A percentile compares a stretch with the other conserved stretches of the same genome.
phyloP scores from a whole-genome alignment of 495 filamentous ascomycete genomes.

The Daldinia decipiens region DNA sequence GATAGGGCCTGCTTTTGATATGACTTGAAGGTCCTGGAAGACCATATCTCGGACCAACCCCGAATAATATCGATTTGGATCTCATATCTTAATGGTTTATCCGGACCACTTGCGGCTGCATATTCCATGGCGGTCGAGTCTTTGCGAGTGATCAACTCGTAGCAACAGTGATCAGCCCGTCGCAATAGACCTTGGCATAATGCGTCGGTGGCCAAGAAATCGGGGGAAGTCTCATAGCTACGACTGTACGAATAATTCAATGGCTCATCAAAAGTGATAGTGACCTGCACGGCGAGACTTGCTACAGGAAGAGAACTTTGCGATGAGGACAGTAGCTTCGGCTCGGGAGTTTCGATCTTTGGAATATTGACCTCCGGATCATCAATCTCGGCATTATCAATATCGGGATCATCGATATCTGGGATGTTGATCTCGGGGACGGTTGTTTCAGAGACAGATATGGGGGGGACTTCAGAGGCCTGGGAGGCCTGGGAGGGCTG shows the following conservation, averaged over 20 bases:
- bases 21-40: conserved; percentile 55
- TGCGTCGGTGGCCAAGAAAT: conserved; percentile 52
- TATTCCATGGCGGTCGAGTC: conserved; percentile 57
- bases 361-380: neutral
- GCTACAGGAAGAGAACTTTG: conserved; percentile 33
- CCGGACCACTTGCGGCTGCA: conserved; percentile 48
- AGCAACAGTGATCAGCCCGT: conserved; percentile 58
- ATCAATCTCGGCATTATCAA: neutral
- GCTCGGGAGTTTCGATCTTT: conserved; percentile 16
- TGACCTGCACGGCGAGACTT: conserved; percentile 53
- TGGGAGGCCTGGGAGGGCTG: conserved; percentile 2
- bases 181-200: conserved; percentile 56
- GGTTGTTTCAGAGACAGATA: neutral
- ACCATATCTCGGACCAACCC: conserved; percentile 54
- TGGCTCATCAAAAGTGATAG: conserved; percentile 57
- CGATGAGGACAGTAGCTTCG: conserved; percentile 31
- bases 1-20: conserved; percentile 58
- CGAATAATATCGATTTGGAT: conserved; percentile 55
- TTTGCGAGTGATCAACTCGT: conserved; percentile 60
- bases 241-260: conserved; percentile 53
- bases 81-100: conserved; percentile 57
- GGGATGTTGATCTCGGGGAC: conserved; percentile 12
- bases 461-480: conserved; percentile 1
- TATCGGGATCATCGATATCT: neutral
- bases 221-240: conserved; percentile 54